Base-by-base conservation (phyloP, 805 yeast species). In the Clavispora santaluciae region DNA sequence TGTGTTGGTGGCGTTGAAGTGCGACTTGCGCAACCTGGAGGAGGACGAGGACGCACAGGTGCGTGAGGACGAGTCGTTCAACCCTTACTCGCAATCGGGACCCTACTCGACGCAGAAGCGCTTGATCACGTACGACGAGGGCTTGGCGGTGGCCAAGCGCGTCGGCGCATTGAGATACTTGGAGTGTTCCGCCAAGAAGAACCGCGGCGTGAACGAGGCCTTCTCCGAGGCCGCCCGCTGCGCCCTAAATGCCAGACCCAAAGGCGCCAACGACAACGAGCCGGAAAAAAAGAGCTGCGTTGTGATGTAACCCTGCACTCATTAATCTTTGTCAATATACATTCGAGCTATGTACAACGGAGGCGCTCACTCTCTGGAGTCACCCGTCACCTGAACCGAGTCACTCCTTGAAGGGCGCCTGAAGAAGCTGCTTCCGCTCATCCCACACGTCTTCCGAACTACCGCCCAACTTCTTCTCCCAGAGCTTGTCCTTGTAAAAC, bases 151-250 rank as follows among this genome's bases (percentile, higher is more conserved):
- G 55, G 99, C 99, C 28, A 89, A 89, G 58, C 79, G 79, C 59
- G 86, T 93, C 33, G 97, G 97, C 18, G 98, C 99, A 0, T 71
- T 90, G 54, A 78, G 98, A 56, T 93, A 93, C 62, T 73, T 93
- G 57, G 99, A 93, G 64, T 93, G 99, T 67, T 86, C 96, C 21
- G 98, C 99, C 6, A 93, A 90, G 72, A 82, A 84, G 61, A 91
- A 90, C 64, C 79, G 95, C 57, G 99, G 99, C 50, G 99, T 93
- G n/a, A 93, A 95, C 58, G 99, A 93, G 68, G 98, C 97, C 8
- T 93, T 93, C 61, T 89, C 97, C 0, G 99, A 93, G 66, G 99
- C 98, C 33, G 96, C 98, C 6, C 81, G 99, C 61, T 90, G 95
- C 57, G 98, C 97, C 2, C 73, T 91, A 51, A 83, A 86, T 47